A percentile compares a stretch with the other conserved stretches of the same genome.
These are phyloP conservation scores for Azolla pinnata DNA, from an alignment of 75 land plant genomes.

Conservation along the genomic window DNA sequence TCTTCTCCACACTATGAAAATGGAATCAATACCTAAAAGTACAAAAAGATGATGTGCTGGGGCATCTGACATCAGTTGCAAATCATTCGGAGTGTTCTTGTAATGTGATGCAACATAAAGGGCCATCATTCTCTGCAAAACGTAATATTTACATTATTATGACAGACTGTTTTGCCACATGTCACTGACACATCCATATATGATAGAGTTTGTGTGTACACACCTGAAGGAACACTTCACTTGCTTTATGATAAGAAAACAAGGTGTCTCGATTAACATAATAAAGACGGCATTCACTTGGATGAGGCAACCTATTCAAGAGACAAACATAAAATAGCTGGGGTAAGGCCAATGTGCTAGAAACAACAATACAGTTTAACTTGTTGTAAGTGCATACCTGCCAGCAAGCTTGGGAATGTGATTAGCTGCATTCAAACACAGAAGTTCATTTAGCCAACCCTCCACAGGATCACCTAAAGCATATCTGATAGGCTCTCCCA, in stretches of 20 bases:
- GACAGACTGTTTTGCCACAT: too few relatives aligned
- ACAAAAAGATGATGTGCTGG: constrained; percentile 97
- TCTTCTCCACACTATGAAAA: background rate
- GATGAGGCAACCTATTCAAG: constrained; percentile 71
- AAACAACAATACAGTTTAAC: too few relatives aligned
- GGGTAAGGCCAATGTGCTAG: background rate
- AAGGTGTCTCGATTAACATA: constrained; percentile 97
- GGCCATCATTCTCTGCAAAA: constrained; percentile 92
- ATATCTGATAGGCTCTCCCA: constrained; percentile 91
- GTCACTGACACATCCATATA: too few relatives aligned
- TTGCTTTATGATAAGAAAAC: constrained; percentile 94
- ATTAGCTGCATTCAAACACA: constrained; percentile 88
- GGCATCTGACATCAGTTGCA: constrained; percentile 96
- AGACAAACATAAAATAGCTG: background rate
- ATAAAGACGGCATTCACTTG: constrained; percentile 76
- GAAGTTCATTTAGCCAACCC: constrained; percentile 79
- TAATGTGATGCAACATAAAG: constrained; percentile 98
- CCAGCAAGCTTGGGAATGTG: constrained; percentile 56
- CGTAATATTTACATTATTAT: too few relatives aligned
- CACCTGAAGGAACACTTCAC: constrained; percentile 92
- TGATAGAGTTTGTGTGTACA: background rate
- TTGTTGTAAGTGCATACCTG: constrained; percentile 45
- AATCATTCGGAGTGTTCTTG: constrained; percentile 96
- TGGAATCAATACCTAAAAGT: constrained; percentile 57
- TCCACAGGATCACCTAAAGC: constrained; percentile 88